Evolutionary conservation across 768 basidiomycete species (phyloP).

Genomic region (Podaxis sp.): DNA sequence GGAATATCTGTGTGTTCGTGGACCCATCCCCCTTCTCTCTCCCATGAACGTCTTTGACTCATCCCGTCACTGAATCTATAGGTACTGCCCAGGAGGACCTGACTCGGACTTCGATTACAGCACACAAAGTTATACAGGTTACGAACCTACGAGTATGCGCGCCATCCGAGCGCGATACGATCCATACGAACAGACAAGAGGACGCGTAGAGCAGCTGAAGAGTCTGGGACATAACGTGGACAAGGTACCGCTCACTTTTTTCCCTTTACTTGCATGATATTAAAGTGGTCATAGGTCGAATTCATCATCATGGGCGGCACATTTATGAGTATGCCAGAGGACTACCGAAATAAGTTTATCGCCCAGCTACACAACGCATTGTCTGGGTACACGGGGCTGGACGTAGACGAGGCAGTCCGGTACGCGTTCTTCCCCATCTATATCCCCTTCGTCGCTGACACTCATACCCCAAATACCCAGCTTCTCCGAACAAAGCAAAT

Average conservation of each 20-base stretch:
- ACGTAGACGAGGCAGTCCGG: slow-evolving; percentile 96
- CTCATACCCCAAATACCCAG: slow-evolving; percentile 32
- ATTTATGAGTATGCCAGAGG: slow-evolving; percentile 99
- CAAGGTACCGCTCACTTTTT: slow-evolving; percentile 57
- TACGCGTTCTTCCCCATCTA: slow-evolving; percentile 23
- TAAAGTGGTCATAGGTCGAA: slow-evolving; percentile 54
- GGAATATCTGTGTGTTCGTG: slow-evolving; percentile 96
- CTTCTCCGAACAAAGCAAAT: slow-evolving; percentile 96
- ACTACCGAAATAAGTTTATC: slow-evolving; percentile 90
- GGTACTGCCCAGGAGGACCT: slow-evolving; percentile 97
- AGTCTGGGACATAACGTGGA: slow-evolving; percentile 96
- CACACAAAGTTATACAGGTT: slow-evolving; percentile 93
- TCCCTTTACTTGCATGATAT: neutral
- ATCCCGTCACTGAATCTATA: slow-evolving; percentile 24
- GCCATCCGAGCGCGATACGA: slow-evolving; percentile 94
- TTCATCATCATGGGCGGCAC: slow-evolving; percentile 98
- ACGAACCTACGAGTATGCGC: slow-evolving; percentile 98
- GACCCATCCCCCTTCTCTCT: neutral
- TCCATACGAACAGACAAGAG: slow-evolving; percentile 95
- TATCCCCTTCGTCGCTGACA: neutral
- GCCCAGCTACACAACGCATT: slow-evolving; percentile 97
- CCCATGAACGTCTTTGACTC: neutral
- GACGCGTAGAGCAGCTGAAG: slow-evolving; percentile 93
- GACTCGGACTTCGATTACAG: slow-evolving; percentile 99
- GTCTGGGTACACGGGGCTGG: slow-evolving; percentile 88